A percentile compares a stretch with the other conserved stretches of the same genome.
Evolutionary conservation across 495 filamentous ascomycete species (phyloP).

Genomic region (Lepraria neglecta): DNA sequence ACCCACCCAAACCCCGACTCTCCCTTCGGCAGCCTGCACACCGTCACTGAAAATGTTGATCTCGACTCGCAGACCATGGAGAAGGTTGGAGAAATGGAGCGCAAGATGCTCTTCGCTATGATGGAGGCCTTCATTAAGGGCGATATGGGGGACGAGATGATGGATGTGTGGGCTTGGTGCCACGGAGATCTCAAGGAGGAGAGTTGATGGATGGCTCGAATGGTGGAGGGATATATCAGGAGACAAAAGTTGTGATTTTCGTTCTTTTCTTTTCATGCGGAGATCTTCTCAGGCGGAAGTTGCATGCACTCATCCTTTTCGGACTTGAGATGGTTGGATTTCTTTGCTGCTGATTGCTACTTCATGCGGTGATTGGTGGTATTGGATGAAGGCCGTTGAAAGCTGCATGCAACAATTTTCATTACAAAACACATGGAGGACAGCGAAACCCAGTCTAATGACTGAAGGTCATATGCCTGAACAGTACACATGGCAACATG

Average conservation of each 20-base stretch:
- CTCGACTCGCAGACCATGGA: constrained; percentile 16
- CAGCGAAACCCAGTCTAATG: too few relatives aligned
- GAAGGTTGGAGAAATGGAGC: constrained; percentile 11
- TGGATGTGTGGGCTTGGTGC: neutral
- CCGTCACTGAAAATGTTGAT: constrained; percentile 10
- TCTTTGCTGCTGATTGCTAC: neutral
- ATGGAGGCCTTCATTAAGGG: neutral
- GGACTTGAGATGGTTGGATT: neutral
- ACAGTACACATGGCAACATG: neutral
- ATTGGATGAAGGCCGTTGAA: neutral
- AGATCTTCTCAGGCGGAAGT: neutral
- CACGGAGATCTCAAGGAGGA: neutral
- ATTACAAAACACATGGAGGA: too few relatives aligned
- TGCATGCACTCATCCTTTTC: neutral
- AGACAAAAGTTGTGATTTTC: neutral
- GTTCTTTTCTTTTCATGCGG: too few relatives aligned
- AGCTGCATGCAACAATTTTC: too few relatives aligned
- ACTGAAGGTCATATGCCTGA: neutral
- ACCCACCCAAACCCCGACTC: neutral
- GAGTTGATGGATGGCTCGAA: neutral
- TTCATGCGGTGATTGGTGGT: neutral
- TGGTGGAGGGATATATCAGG: too few relatives aligned
- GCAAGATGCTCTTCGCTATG: constrained; percentile 5
- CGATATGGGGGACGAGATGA: neutral
- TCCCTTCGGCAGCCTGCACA: constrained; percentile 11